phyloP scores from a whole-genome alignment of 495 filamentous ascomycete genomes.

The Jackrogersella minutella region DNA sequence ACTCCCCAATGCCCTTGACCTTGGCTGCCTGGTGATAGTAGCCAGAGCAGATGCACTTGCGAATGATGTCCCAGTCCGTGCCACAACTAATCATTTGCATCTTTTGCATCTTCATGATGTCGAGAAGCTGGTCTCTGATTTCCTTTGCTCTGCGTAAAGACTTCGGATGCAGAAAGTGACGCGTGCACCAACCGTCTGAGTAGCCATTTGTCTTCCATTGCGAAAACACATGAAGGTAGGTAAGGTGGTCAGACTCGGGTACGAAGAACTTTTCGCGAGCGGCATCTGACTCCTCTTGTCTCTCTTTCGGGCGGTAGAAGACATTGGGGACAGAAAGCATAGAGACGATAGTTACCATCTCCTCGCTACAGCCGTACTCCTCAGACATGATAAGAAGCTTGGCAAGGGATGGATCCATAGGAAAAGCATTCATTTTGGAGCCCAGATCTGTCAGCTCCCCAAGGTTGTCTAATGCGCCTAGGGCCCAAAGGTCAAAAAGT shows the following conservation, averaged over 20 bases:
- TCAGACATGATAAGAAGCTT: slow-evolving; percentile 91
- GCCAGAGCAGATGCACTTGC: slow-evolving; percentile 96
- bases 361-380: slow-evolving; percentile 91
- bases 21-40: slow-evolving; percentile 99
- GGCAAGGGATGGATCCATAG: slow-evolving; percentile 93
- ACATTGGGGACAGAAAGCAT: slow-evolving; percentile 98
- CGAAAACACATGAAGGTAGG: slow-evolving; percentile 92
- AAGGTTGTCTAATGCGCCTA: slow-evolving; percentile 92
- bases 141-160: slow-evolving; percentile 89
- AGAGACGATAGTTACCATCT: slow-evolving; percentile 97
- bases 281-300: slow-evolving; percentile 94
- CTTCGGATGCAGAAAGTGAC: slow-evolving; percentile 94
- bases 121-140: slow-evolving; percentile 88
- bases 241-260: slow-evolving; percentile 95
- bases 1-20: slow-evolving; percentile 96
- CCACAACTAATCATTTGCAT: slow-evolving; percentile 89
- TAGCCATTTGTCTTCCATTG: slow-evolving; percentile 94
- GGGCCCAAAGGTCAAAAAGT: slow-evolving; percentile 96
- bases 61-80: slow-evolving; percentile 94
- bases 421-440: slow-evolving; percentile 93
- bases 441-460: slow-evolving; percentile 90
- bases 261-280: slow-evolving; percentile 99
- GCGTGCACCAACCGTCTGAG: slow-evolving; percentile 89
- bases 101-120: slow-evolving; percentile 95
- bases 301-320: slow-evolving; percentile 97